Percentiles rank a stretch among this genome's conserved stretches.
Conservation (phyloP, 805 yeast genomes). For the Huiozyma sinensis region DNA sequence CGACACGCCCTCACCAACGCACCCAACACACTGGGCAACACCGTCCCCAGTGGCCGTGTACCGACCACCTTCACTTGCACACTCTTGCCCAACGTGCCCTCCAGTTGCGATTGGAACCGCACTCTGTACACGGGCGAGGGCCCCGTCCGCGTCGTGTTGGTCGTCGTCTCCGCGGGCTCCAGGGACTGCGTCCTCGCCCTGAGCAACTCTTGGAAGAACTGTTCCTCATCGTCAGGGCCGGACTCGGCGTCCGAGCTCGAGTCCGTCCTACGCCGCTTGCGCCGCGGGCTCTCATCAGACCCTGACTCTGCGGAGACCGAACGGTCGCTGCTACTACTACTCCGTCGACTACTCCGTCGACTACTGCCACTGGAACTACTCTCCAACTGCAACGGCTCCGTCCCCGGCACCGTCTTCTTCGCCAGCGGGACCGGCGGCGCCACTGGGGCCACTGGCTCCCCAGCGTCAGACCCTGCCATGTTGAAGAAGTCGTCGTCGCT, state of each 20-base stretch:
- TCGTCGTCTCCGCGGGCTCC: background rate
- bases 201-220: constrained; percentile 14
- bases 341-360: too few relatives aligned
- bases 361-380: too few relatives aligned
- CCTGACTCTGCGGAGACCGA: too few relatives aligned
- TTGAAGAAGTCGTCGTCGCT: constrained; percentile 2
- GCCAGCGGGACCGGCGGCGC: background rate
- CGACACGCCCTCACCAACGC: constrained; percentile 16
- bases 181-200: background rate
- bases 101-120: constrained; percentile 19
- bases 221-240: constrained; percentile 17
- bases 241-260: background rate
- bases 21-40: constrained; percentile 20
- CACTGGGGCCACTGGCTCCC: background rate
- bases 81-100: constrained; percentile 17
- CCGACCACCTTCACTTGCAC: constrained; percentile 25
- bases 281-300: too few relatives aligned
- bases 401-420: background rate
- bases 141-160: background rate
- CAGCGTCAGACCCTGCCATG: background rate
- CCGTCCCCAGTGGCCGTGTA: constrained; percentile 15
- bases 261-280: background rate
- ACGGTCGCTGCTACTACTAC: too few relatives aligned
- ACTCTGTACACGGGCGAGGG: constrained; percentile 13
- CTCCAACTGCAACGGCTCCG: background rate